A percentile compares a stretch with the other conserved stretches of the same genome.
Evolutionary conservation across 2,329 filamentous ascomycete species (phyloP).

Genomic region (Microsporum canis): DNA sequence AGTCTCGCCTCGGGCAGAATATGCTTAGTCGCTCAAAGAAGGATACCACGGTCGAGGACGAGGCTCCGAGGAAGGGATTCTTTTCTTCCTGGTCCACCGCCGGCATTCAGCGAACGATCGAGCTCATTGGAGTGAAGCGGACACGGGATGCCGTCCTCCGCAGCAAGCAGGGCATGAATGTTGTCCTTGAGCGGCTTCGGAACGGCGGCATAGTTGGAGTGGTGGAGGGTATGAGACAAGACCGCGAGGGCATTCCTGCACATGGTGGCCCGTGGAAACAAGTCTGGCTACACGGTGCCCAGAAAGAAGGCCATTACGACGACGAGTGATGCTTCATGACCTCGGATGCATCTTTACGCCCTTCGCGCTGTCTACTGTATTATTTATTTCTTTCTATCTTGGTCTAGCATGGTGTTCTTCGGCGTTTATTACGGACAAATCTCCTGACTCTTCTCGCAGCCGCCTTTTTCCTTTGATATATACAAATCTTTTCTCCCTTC

Average conservation of each 20-base stretch:
- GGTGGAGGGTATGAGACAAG: slow-evolving; percentile 58
- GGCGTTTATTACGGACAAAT: slow-evolving; percentile 10
- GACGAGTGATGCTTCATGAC: slow-evolving; percentile 3
- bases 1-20: slow-evolving; percentile 50
- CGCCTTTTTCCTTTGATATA: background rate
- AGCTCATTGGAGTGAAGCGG: slow-evolving; percentile 49
- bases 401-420: slow-evolving; percentile 11
- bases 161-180: slow-evolving; percentile 55
- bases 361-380: background rate
- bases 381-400: slow-evolving; percentile 4
- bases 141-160: slow-evolving; percentile 51
- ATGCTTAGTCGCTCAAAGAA: slow-evolving; percentile 35
- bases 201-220: slow-evolving; percentile 56
- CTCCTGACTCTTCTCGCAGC: slow-evolving; percentile 10
- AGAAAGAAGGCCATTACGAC: slow-evolving; percentile 6
- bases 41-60: slow-evolving; percentile 34
- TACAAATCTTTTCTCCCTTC: background rate
- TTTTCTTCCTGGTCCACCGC: slow-evolving; percentile 49
- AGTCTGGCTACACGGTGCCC: slow-evolving; percentile 28
- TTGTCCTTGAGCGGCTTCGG: slow-evolving; percentile 52
- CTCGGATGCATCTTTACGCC: background rate
- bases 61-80: slow-evolving; percentile 45
- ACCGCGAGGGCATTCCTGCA: slow-evolving; percentile 38
- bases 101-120: slow-evolving; percentile 52
- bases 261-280: slow-evolving; percentile 33